These are phyloP conservation scores for Paracamarosporium sp. DNA, from an alignment of 2,329 filamentous ascomycete genomes.

Conservation along the genomic window DNA sequence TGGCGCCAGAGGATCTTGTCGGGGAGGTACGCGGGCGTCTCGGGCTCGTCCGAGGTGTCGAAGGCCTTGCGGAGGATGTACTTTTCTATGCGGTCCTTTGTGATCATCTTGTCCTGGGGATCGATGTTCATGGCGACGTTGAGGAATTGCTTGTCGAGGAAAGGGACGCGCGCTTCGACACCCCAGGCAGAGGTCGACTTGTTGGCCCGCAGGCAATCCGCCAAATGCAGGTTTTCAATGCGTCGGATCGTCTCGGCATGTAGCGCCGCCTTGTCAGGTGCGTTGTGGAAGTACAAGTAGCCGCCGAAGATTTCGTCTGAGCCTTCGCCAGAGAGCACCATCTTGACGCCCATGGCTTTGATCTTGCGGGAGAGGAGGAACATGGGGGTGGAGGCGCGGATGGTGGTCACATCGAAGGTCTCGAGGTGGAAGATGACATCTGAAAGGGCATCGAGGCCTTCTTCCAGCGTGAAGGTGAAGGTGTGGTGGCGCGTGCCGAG, in stretches of 20 bases:
- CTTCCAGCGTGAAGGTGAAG: slow-evolving; percentile 97
- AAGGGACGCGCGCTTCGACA: slow-evolving; percentile 95
- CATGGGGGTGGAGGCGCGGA: slow-evolving; percentile 98
- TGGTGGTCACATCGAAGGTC: slow-evolving; percentile 97
- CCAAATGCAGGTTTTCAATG: slow-evolving; percentile 93
- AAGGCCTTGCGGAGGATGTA: slow-evolving; percentile 98
- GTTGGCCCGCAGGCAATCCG: slow-evolving; percentile 98
- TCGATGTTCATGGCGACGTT: slow-evolving; percentile 93
- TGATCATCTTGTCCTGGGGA: slow-evolving; percentile 95
- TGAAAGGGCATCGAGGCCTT: slow-evolving; percentile 93
- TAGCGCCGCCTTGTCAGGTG: slow-evolving; percentile 89
- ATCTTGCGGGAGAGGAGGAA: slow-evolving; percentile 98
- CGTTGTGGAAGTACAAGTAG: slow-evolving; percentile 97
- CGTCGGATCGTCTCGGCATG: slow-evolving; percentile 93
- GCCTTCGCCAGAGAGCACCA: slow-evolving; percentile 96
- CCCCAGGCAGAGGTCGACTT: slow-evolving; percentile 99
- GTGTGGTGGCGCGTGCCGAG: slow-evolving; percentile 97
- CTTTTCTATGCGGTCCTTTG: slow-evolving; percentile 87
- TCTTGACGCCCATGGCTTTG: slow-evolving; percentile 99
- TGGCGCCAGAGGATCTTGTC: slow-evolving; percentile 96
- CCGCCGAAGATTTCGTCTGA: slow-evolving; percentile 98
- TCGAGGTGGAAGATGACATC: slow-evolving; percentile 99
- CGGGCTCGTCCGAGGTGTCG: slow-evolving; percentile 87
- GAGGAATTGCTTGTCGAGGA: slow-evolving; percentile 97
- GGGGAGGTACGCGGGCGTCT: slow-evolving; percentile 84